A percentile compares a stretch with the other conserved stretches of the same genome.
Conservation (phyloP, 73 alveolate genomes). For the Tetrahymena malaccensis region DNA sequence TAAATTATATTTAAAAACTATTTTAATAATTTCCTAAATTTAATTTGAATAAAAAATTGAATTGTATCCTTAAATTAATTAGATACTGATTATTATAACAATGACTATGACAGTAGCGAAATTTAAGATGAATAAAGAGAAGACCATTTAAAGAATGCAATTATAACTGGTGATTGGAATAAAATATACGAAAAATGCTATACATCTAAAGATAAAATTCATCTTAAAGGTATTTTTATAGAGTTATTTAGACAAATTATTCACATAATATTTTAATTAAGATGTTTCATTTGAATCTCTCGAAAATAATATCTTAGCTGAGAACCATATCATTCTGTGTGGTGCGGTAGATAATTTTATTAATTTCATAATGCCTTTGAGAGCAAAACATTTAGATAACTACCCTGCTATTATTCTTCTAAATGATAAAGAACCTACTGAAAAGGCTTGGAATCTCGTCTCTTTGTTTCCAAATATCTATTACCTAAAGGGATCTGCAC, state of each 20-base stretch:
- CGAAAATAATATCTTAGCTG: constrained; percentile 73
- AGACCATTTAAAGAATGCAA: constrained; percentile 1
- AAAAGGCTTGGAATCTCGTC: constrained; percentile 80
- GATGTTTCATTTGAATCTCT: constrained; percentile 85
- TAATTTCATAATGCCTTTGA: constrained; percentile 82
- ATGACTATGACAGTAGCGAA: constrained; percentile 46
- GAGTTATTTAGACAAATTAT: neutral
- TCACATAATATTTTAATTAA: neutral
- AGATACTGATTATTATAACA: constrained; percentile 53
- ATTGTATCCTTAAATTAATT: too few species aligned
- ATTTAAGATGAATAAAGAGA: constrained; percentile 41
- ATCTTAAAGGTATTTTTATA: constrained; percentile 31
- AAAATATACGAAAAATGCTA: constrained; percentile 52
- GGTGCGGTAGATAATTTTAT: constrained; percentile 88
- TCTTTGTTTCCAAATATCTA: constrained; percentile 82
- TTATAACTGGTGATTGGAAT: constrained; percentile 47
- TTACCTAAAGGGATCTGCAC: constrained; percentile 87
- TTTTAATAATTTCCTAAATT: too few species aligned
- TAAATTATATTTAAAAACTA: too few species aligned
- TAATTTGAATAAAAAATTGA: too few species aligned
- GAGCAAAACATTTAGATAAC: constrained; percentile 79
- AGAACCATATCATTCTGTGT: constrained; percentile 89
- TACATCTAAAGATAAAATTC: constrained; percentile 65
- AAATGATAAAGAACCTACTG: constrained; percentile 79
- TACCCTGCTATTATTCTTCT: constrained; percentile 84